Base-by-base conservation (phyloP, 78 protist species). In the Creolimax fragrantissima region DNA sequence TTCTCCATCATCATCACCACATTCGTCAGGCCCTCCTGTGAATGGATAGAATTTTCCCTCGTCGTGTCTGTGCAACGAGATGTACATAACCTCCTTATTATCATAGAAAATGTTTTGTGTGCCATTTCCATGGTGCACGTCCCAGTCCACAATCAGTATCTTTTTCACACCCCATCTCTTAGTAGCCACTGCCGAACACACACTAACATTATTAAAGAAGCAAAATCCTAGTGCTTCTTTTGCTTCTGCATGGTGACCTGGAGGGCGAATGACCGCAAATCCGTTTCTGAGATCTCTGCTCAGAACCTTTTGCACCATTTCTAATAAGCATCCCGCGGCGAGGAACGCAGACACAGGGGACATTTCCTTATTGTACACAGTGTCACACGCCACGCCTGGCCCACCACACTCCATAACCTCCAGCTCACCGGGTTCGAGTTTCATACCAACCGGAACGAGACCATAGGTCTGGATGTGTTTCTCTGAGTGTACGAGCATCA, bases 191-290 rank as follows among this genome's bases (percentile, higher is more conserved):
- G 41, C 41, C 3, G 90, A 89, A 37, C 92, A 91, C n/a, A 89
- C 43, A 35, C 92, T 88, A 5, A 92, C 94, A 24, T 90, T 86
- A 83, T 89, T 89, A 37, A 92, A 45, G 43, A 90, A 85, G 93
- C 96, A 95, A 83, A 93, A 95, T 35, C 95, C 92, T 45, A 74
- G 44, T 3, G 88, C 91, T 42, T 67, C 45, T 4, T 3, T 81
- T 41, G 3, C 43, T 45, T 91, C 93, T 24, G 95, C 89, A 41
- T 95, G 96, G 35, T 95, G 96, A 2, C 96, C 96, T 3, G 96
- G 96, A 5, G 96, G 96, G 4, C 96, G 91, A 3, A 93, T 41
- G 43, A 93, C 24, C n/a, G 95, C 94, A 32, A 95, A 93, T 3
- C 93, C 96, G 44, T 95, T 95, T 11, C 35, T 39, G 2, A 89